phyloP scores from a whole-genome alignment of 179 eudicot species.

The Silene noctiflora region DNA sequence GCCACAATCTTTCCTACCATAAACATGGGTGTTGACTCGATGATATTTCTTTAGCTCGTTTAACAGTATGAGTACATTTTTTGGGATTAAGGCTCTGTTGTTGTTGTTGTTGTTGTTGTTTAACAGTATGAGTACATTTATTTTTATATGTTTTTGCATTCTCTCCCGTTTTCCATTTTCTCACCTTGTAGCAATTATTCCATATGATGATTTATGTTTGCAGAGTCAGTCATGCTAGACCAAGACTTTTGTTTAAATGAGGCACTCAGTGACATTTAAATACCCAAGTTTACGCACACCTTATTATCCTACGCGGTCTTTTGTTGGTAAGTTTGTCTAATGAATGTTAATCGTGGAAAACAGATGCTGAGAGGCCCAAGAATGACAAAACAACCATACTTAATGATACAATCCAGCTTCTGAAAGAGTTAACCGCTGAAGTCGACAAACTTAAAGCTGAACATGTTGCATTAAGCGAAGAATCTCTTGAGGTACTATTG shows the following conservation, averaged over 20 bases:
- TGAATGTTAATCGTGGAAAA: constrained; percentile 19
- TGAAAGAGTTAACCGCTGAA: constrained; percentile 71
- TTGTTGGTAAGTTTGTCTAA: background rate
- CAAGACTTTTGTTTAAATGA: background rate
- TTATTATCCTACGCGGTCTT: background rate
- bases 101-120: no score
- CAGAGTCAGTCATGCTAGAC: background rate
- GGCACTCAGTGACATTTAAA: background rate
- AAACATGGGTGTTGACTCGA: no score
- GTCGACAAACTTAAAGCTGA: constrained; percentile 70
- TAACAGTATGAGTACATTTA: no score
- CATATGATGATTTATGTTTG: background rate
- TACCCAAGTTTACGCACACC: background rate
- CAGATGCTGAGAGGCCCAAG: constrained; percentile 82
- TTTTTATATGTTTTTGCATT: background rate
- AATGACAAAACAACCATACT: constrained; percentile 82
- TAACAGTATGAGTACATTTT: no score
- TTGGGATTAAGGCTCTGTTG: no score
- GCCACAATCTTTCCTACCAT: background rate
- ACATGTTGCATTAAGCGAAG: constrained; percentile 59
- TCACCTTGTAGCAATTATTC: background rate
- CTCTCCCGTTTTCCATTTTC: background rate
- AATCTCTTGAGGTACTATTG: constrained; percentile 63
- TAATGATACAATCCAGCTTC: constrained; percentile 61
- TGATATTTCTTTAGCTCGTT: no score